Base-by-base conservation (phyloP, 805 yeast species). In the Saturnispora besseyi region DNA sequence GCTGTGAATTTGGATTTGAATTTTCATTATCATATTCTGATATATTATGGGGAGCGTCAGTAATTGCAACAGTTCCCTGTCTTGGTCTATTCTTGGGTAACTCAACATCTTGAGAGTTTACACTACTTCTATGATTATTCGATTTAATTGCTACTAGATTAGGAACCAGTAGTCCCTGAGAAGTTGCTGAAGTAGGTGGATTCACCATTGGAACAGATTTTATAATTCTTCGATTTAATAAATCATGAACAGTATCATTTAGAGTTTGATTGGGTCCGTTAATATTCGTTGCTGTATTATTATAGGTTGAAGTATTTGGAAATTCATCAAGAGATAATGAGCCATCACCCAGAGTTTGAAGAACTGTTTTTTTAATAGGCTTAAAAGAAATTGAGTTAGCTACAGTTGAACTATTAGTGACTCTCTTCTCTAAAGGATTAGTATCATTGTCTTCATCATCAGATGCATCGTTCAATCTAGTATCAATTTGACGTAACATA, bases 321-420 rank as follows among this genome's bases (percentile, higher is more conserved):
- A 67, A 67, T 44, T 58, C 50, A 21, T 64, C 70, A 11, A 75
- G 58, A 0, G 71, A 57, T 40, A 78, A 63, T 26, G 70, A 66
- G 2, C 82, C 82, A 41, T 68, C 62, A 2, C 82, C 82, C 44
- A 78, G 50, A 0, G 80, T 70, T 49, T 67, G 71, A 24, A 77
- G 52, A 0, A 78, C 73, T 3, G 78, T 66, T 38, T 71, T 71
- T 44, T 76, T 65, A 4, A 78, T 62, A 0, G 79, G 72, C 49
- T 66, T 73, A 55, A 78, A 78, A 30, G 68, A 73, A 21, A 78
- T 73, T 28, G 48, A 31, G 24, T 46, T 15, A 15, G 44, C 45
- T 3, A 9, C 41, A 12, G 51, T 9, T 2, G 64, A 47, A 5
- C 22, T 22, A 15, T 41, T 41, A 4, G 50, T 38, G 10, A 24